These are phyloP conservation scores for Thielaviopsis punctulata DNA, from an alignment of 2,329 filamentous ascomycete genomes.

Conservation along the genomic window DNA sequence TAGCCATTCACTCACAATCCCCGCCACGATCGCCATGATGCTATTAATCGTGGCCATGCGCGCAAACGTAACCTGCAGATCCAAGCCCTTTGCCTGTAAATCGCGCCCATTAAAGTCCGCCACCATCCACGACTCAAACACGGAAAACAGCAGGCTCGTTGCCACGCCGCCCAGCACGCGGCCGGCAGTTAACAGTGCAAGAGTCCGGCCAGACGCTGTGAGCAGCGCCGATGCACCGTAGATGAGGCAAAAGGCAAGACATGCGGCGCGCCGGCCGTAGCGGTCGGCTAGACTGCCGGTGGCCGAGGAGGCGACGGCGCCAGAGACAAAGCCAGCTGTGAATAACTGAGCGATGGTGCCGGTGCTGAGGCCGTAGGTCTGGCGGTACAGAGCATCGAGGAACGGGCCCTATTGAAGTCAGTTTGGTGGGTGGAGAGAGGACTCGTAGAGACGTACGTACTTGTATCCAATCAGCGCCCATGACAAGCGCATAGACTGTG, in stretches of 20 bases:
- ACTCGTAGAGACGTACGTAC: conserved; percentile 14
- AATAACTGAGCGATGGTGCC: conserved; percentile 23
- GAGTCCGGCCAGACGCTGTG: conserved; percentile 15
- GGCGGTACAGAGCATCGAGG: conserved; percentile 21
- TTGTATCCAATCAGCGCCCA: conserved; percentile 35
- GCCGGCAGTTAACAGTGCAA: conserved; percentile 31
- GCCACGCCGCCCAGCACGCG: conserved; percentile 36
- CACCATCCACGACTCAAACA: conserved; percentile 46
- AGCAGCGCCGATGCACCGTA: conserved; percentile 35
- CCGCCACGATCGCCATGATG: conserved; percentile 14
- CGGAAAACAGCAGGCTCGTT: conserved; percentile 39
- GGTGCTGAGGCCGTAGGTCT: conserved; percentile 18
- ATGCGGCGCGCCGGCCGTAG: conserved; percentile 33
- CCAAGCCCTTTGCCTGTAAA: conserved; percentile 23
- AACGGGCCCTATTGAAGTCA: conserved; percentile 17
- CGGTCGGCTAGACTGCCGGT: conserved; percentile 31
- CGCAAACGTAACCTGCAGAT: conserved; percentile 33
- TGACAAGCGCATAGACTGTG: conserved; percentile 29
- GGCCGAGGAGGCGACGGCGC: conserved; percentile 27
- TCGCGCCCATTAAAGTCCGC: conserved; percentile 31
- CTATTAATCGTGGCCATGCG: conserved; percentile 36
- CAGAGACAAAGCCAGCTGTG: conserved; percentile 27
- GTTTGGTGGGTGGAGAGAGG: neutral
- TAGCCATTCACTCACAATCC: conserved; percentile 33
- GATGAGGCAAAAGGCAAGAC: conserved; percentile 35